phyloP scores from a whole-genome alignment of 768 basidiomycete species.

The Strobilomyces dryophilus region DNA sequence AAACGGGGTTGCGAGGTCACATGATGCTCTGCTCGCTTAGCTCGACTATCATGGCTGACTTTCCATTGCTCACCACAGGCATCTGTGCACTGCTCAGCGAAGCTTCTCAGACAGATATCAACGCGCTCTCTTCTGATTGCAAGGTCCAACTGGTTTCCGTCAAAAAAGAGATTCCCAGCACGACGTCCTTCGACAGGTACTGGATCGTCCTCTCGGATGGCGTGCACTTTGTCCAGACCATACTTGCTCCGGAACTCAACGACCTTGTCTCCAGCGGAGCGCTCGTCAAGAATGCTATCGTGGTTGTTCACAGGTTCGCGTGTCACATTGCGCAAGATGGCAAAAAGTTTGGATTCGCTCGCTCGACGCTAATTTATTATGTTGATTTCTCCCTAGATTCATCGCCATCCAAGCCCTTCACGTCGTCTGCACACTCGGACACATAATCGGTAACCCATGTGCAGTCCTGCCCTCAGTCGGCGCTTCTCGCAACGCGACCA shows the following conservation, averaged over 20 bases:
- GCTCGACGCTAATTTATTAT: background rate
- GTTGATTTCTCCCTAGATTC: constrained; percentile 45
- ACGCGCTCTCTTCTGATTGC: too few species aligned
- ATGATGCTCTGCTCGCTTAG: too few species aligned
- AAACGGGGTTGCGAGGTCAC: too few species aligned
- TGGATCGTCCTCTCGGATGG: constrained; percentile 92
- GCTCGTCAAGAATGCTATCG: constrained; percentile 63
- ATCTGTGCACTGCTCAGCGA: too few species aligned
- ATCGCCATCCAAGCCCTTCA: constrained; percentile 73
- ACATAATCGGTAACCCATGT: constrained; percentile 73
- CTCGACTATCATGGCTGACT: too few species aligned
- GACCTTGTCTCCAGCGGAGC: constrained; percentile 57
- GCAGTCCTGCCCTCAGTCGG: constrained; percentile 35
- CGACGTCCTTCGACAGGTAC: constrained; percentile 40
- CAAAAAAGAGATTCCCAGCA: too few species aligned
- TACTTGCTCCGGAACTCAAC: constrained; percentile 93
- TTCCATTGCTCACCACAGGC: too few species aligned
- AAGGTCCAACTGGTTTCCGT: too few species aligned
- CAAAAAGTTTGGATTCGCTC: constrained; percentile 51
- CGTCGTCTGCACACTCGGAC: constrained; percentile 46
- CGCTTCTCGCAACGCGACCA: constrained; percentile 21
- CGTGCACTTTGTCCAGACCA: constrained; percentile 78
- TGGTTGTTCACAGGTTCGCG: constrained; percentile 69
- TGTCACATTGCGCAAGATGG: constrained; percentile 74
- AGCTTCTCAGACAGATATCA: too few species aligned